A percentile compares a stretch with the other conserved stretches of the same genome.
These are phyloP conservation scores for Solanum ossicruentum DNA, from an alignment of 257 asterid genomes.

Conservation along the genomic window DNA sequence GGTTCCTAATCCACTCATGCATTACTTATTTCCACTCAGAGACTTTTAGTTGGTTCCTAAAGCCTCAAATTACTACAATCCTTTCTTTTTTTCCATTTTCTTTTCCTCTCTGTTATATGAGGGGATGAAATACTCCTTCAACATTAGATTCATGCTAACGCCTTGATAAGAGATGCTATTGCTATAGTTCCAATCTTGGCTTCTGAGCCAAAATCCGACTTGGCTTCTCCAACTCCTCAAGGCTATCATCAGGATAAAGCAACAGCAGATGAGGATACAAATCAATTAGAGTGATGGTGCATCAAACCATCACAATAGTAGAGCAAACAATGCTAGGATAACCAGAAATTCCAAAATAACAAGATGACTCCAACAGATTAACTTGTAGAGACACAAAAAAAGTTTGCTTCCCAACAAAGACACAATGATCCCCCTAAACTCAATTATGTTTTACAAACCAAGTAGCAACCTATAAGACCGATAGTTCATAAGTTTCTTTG, in stretches of 20 bases:
- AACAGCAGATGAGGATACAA: background rate
- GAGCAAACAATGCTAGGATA: background rate
- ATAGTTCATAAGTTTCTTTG: background rate
- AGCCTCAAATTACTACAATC: background rate
- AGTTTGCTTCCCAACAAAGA: background rate
- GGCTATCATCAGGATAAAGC: background rate
- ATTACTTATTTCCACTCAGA: background rate
- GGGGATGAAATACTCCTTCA: background rate
- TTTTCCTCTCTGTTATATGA: background rate
- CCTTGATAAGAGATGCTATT: background rate
- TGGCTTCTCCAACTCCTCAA: background rate
- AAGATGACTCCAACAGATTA: background rate
- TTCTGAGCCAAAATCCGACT: background rate
- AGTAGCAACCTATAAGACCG: background rate
- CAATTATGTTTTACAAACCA: background rate
- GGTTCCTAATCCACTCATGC: background rate
- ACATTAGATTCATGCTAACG: background rate
- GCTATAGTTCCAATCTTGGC: background rate
- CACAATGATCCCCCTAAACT: background rate
- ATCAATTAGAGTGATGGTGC: background rate
- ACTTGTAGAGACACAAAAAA: background rate
- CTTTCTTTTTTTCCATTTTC: background rate
- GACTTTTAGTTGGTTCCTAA: background rate
- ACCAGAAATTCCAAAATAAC: background rate
- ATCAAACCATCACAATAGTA: background rate